Evolutionary conservation across 345 rosid genomes (phyloP).

Genomic region (Eucalyptus pauciflora): DNA sequence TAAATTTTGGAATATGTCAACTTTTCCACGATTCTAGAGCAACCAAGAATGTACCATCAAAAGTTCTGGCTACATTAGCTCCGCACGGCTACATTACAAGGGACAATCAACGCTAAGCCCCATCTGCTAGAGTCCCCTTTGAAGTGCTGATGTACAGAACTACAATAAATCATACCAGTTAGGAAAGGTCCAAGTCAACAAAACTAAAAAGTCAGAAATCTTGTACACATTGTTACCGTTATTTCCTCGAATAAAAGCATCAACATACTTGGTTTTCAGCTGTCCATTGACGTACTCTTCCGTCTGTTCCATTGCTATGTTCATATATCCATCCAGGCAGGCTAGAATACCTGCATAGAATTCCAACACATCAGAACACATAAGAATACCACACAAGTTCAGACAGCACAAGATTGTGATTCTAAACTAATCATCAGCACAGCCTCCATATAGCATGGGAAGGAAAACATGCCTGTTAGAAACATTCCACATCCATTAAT

Average conservation of each 20-base stretch:
- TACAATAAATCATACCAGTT: conserved; percentile 15
- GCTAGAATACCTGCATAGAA: background rate
- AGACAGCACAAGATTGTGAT: background rate
- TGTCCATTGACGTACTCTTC: conserved; percentile 95
- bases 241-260: conserved; percentile 94
- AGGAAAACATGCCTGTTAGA: background rate
- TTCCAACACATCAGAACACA: background rate
- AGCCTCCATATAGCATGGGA: background rate
- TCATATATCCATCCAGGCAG: conserved; percentile 9
- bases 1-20: background rate
- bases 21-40: background rate
- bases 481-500: background rate
- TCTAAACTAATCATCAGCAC: background rate
- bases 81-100: background rate
- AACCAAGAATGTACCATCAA: background rate
- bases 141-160: conserved; percentile 93
- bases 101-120: conserved; percentile 24
- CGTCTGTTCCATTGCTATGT: conserved; percentile 96
- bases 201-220: background rate
- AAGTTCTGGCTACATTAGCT: background rate
- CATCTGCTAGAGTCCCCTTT: conserved; percentile 72
- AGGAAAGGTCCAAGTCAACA: background rate
- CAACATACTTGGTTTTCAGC: conserved; percentile 87
- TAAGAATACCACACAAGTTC: background rate
- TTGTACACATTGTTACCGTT: conserved; percentile 27